phyloP scores from a whole-genome alignment of 1,139 yeast species.

The Protomyces lactucae-debilis region DNA sequence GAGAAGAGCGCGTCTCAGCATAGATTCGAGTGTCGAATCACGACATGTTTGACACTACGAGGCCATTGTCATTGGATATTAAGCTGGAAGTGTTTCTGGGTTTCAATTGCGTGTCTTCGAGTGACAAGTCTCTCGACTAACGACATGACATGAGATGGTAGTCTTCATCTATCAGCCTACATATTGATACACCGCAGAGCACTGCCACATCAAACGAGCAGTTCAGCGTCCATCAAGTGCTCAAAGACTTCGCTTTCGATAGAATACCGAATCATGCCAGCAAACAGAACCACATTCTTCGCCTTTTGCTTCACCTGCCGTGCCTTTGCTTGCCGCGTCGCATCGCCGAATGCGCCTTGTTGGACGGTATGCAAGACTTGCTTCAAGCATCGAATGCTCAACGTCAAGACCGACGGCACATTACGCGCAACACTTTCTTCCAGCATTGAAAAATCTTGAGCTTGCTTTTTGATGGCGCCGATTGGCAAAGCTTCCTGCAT shows the following conservation, averaged over 20 bases:
- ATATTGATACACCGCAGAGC: too few relatives aligned
- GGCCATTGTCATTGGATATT: too few relatives aligned
- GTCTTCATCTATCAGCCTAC: too few relatives aligned
- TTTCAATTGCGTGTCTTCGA: too few relatives aligned
- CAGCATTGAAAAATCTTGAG: conserved; percentile 55
- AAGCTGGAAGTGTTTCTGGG: too few relatives aligned
- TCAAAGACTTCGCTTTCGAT: conserved; percentile 70
- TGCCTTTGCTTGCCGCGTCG: conserved; percentile 50
- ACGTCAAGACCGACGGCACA: conserved; percentile 71
- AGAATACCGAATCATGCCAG: conserved; percentile 91
- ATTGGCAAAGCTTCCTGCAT: conserved; percentile 41
- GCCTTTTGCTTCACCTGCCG: conserved; percentile 61
- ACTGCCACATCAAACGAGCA: background rate
- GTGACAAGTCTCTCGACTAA: too few relatives aligned
- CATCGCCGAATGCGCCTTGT: conserved; percentile 48
- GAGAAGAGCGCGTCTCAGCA: background rate
- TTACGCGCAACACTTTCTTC: conserved; percentile 73
- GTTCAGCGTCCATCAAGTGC: conserved; percentile 23
- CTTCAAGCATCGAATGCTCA: conserved; percentile 75
- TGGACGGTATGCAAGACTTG: conserved; percentile 52
- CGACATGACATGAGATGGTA: too few relatives aligned
- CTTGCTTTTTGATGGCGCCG: conserved; percentile 51
- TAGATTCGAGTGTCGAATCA: background rate
- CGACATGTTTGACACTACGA: too few relatives aligned
- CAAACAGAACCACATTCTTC: conserved; percentile 84